Percentiles rank a stretch among this genome's conserved stretches.
Evolutionary conservation across 495 filamentous ascomycete genomes (phyloP).

Genomic region (Aspergillus hancockii): DNA sequence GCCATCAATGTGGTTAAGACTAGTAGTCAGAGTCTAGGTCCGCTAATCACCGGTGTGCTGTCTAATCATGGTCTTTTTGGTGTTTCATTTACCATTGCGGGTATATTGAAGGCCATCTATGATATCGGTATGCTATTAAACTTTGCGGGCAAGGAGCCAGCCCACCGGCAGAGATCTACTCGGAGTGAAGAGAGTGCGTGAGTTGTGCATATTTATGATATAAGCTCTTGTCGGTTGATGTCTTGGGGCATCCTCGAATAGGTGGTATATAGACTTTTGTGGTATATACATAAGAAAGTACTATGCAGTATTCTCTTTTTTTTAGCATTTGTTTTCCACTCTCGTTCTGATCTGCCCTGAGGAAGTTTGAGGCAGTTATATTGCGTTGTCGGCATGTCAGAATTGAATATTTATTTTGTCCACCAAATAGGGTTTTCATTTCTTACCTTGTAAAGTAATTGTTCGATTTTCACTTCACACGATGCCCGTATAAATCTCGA

Average conservation of each 20-base stretch:
- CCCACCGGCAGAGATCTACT: not conserved
- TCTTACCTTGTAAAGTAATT: too few species aligned
- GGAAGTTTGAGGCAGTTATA: too few species aligned
- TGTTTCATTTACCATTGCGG: conserved; percentile 70
- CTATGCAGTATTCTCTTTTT: too few species aligned
- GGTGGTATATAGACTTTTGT: not conserved
- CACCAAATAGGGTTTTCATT: too few species aligned
- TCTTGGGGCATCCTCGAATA: too few species aligned
- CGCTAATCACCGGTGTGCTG: conserved; percentile 69
- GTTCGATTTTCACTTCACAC: too few species aligned
- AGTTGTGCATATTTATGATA: not conserved
- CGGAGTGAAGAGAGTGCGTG: not conserved
- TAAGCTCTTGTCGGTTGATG: not conserved
- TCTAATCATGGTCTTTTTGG: conserved; percentile 64
- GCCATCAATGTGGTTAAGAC: conserved; percentile 70
- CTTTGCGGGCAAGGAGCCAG: conserved; percentile 50
- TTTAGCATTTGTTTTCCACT: too few species aligned
- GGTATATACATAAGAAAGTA: not conserved
- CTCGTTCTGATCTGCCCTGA: too few species aligned
- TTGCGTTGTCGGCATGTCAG: too few species aligned
- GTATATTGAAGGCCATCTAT: conserved; percentile 67
- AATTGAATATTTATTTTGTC: too few species aligned
- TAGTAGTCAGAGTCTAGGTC: conserved; percentile 60
- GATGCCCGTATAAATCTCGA: not conserved
- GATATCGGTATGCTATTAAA: conserved; percentile 73